Percentiles rank a stretch among this genome's conserved stretches.
Conservation (phyloP, 1,284 basidiomycete genomes). For the Anthracocystis walkeri region DNA sequence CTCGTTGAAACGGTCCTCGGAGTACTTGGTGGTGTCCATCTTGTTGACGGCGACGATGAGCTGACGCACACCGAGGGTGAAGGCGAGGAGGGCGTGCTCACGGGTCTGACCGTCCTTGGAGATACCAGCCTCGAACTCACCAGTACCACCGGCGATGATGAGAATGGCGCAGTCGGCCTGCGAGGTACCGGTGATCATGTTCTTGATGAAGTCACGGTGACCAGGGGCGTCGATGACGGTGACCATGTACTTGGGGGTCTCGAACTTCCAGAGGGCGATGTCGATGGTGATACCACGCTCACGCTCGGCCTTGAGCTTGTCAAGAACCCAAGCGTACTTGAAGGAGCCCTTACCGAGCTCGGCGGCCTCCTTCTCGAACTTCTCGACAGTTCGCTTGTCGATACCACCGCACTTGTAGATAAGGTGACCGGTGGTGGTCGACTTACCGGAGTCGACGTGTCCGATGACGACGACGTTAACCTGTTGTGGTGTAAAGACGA, state of each 20-base stretch:
- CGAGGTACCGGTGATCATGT: constrained; percentile 81
- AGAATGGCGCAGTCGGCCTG: constrained; percentile 99
- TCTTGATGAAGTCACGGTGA: constrained; percentile 99
- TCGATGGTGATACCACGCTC: constrained; percentile 99
- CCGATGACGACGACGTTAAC: constrained; percentile 70
- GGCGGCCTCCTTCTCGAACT: constrained; percentile 99
- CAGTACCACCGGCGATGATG: constrained; percentile 98
- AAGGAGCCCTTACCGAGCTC: constrained; percentile 99
- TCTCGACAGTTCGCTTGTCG: constrained; percentile 99
- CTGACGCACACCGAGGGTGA: constrained; percentile 99
- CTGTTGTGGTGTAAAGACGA: constrained; percentile 35
- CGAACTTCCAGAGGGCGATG: constrained; percentile 78
- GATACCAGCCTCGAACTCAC: constrained; percentile 99
- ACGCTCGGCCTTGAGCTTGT: constrained; percentile 99
- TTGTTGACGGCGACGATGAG: constrained; percentile 99
- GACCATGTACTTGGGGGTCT: constrained; percentile 71
- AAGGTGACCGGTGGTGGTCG: constrained; percentile 99
- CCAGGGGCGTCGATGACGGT: constrained; percentile 97
- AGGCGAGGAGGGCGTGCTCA: constrained; percentile 99
- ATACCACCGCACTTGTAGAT: constrained; percentile 99
- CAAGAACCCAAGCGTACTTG: constrained; percentile 97
- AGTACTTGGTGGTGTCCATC: constrained; percentile 99
- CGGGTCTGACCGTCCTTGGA: constrained; percentile 99
- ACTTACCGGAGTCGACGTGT: constrained; percentile 78
- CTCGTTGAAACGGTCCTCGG: constrained; percentile 99